Conservation (phyloP, 306 rosid species). For the Corylus heterophylla region DNA sequence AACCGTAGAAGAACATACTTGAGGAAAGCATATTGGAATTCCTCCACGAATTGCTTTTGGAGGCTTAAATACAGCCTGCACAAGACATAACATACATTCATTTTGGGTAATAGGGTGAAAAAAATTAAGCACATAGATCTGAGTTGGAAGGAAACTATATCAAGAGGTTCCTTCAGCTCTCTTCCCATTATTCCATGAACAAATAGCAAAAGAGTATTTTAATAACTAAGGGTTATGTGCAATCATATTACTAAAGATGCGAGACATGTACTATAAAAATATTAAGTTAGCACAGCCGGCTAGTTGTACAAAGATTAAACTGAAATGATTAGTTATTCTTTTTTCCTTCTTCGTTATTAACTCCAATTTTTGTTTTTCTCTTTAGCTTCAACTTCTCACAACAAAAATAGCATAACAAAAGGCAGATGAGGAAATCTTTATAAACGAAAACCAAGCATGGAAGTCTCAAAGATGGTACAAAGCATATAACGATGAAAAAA, state of each 20-base stretch:
- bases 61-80: constrained; percentile 86
- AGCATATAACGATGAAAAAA: neutral
- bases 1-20: constrained; percentile 54
- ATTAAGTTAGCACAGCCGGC: neutral
- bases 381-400: too few relatives aligned
- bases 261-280: neutral
- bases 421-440: too few relatives aligned
- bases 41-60: constrained; percentile 96
- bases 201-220: neutral
- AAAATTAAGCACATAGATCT: neutral
- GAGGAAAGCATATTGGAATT: constrained; percentile 97
- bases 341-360: too few relatives aligned
- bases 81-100: constrained; percentile 22
- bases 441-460: too few relatives aligned
- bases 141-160: neutral
- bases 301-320: neutral
- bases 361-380: neutral
- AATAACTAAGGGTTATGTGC: neutral
- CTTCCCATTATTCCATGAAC: neutral
- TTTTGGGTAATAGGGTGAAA: neutral
- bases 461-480: too few relatives aligned
- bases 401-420: neutral
- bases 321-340: neutral
- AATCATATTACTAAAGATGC: neutral
- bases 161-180: neutral